These are phyloP conservation scores for Fusarium papillatum DNA, from an alignment of 2,329 filamentous ascomycete species.

Conservation along the genomic window DNA sequence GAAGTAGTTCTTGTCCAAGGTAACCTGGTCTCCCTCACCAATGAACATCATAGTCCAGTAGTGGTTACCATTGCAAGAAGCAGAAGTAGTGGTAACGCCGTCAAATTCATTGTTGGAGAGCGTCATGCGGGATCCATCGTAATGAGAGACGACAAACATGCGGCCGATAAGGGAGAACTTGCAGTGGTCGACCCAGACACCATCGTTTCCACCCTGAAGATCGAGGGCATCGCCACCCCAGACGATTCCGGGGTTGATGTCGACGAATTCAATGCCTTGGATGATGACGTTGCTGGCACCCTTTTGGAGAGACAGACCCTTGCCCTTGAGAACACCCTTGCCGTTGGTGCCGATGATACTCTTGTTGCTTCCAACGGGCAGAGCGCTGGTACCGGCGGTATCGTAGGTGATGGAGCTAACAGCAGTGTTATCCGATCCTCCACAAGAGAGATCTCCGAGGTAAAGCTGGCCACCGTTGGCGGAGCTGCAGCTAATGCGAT, in stretches of 20 bases:
- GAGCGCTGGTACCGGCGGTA: constrained; percentile 36
- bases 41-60: constrained; percentile 51
- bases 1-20: constrained; percentile 44
- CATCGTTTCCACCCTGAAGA: constrained; percentile 48
- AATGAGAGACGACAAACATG: constrained; percentile 55
- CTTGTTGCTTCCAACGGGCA: constrained; percentile 46
- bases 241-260: constrained; percentile 54
- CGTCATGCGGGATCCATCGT: constrained; percentile 49
- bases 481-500: constrained; percentile 46
- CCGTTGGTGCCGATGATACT: constrained; percentile 42
- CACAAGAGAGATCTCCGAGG: constrained; percentile 46
- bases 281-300: constrained; percentile 64
- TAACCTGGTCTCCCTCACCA: constrained; percentile 43
- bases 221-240: constrained; percentile 53
- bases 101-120: constrained; percentile 56
- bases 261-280: constrained; percentile 62
- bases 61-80: constrained; percentile 47
- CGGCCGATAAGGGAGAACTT: constrained; percentile 57
- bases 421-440: constrained; percentile 37
- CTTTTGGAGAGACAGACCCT: constrained; percentile 59
- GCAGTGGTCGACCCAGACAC: constrained; percentile 50
- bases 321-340: constrained; percentile 48
- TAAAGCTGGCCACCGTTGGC: constrained; percentile 45
- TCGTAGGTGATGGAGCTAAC: constrained; percentile 46
- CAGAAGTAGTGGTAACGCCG: constrained; percentile 48